phyloP scores from a whole-genome alignment of 2,329 filamentous ascomycete species.

The Cryoendolithus antarcticus region DNA sequence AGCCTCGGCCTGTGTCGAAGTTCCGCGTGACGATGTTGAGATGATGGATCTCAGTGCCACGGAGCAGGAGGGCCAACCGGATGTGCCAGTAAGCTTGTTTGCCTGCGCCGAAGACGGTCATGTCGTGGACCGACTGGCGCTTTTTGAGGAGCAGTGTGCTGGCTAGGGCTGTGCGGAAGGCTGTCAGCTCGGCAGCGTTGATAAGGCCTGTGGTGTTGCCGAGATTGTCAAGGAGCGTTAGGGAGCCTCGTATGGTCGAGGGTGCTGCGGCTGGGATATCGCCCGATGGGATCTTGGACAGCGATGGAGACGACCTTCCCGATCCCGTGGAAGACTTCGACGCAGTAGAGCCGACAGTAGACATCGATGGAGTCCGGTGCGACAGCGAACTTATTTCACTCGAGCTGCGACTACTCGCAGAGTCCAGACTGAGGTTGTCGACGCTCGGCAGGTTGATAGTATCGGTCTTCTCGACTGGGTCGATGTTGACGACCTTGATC shows the following conservation, averaged over 20 bases:
- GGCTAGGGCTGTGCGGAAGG: conserved; percentile 55
- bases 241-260: conserved; percentile 41
- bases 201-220: conserved; percentile 51
- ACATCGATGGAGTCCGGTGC: conserved; percentile 16
- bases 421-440: conserved; percentile 14
- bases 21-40: conserved; percentile 73
- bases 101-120: conserved; percentile 79
- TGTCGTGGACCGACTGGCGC: conserved; percentile 57
- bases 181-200: conserved; percentile 56
- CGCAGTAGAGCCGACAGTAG: conserved; percentile 10
- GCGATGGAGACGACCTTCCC: conserved; percentile 14
- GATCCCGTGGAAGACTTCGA: conserved; percentile 13
- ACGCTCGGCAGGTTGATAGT: conserved; percentile 13
- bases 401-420: conserved; percentile 11
- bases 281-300: conserved; percentile 16
- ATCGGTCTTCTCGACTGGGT: conserved; percentile 22
- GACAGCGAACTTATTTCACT: conserved; percentile 3
- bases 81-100: conserved; percentile 93
- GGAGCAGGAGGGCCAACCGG: conserved; percentile 66
- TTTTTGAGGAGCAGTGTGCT: conserved; percentile 50
- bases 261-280: conserved; percentile 16
- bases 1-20: conserved; percentile 45
- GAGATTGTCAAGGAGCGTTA: conserved; percentile 46
- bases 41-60: conserved; percentile 55
- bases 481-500: conserved; percentile 52